These are phyloP conservation scores for Silybum marianum DNA, from an alignment of 129 eudicot genomes.

Conservation along the genomic window DNA sequence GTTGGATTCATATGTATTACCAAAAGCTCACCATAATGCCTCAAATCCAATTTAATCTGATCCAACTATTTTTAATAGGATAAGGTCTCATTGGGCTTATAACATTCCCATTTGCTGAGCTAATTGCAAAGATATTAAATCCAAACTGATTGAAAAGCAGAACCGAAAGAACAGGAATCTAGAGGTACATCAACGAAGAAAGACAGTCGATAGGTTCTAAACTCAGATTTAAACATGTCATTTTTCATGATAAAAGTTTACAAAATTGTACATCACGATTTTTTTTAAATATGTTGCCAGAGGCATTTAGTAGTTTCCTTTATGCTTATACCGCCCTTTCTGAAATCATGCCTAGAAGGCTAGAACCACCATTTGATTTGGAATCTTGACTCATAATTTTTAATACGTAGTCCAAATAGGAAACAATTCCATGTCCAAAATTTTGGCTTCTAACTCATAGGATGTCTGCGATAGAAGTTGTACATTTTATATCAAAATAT, in stretches of 20 bases:
- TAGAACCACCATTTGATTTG: too few relatives aligned
- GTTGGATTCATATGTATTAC: not conserved
- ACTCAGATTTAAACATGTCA: not conserved
- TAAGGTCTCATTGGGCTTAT: not conserved
- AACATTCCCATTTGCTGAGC: not conserved
- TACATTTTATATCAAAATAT: not conserved
- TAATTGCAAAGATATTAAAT: not conserved
- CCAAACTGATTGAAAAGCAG: not conserved
- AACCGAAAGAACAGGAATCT: not conserved
- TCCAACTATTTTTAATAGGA: not conserved
- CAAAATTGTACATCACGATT: too few relatives aligned
- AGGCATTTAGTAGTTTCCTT: too few relatives aligned
- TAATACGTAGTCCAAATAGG: not conserved
- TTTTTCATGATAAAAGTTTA: not conserved
- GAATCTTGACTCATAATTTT: too few relatives aligned
- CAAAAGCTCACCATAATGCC: not conserved
- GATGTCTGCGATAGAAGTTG: not conserved
- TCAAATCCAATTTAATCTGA: not conserved
- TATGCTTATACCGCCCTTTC: too few relatives aligned
- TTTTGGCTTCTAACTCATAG: not conserved
- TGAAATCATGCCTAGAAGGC: too few relatives aligned
- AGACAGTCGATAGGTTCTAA: not conserved
- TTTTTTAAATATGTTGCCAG: too few relatives aligned
- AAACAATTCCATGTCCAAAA: not conserved
- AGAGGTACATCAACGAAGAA: not conserved